Evolutionary conservation across 2,329 filamentous ascomycete genomes (phyloP).

Genomic region (Daldinia sp.): DNA sequence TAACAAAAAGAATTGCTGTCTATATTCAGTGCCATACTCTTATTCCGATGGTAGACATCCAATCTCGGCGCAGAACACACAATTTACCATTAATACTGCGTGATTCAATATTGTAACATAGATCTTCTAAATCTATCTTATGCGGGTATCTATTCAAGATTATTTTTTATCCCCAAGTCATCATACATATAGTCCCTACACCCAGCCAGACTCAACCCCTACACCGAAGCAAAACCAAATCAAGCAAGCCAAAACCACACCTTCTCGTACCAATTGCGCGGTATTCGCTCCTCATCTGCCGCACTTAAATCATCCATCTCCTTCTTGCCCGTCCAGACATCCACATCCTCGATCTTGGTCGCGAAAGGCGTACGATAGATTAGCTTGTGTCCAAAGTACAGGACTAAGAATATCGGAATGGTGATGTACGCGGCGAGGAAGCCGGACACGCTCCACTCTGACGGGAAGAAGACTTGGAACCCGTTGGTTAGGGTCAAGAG

Average conservation of each 20-base stretch:
- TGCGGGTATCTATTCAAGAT: background rate
- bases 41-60: background rate
- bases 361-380: conserved; percentile 54
- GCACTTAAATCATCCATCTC: conserved; percentile 68
- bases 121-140: background rate
- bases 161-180: background rate
- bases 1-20: too few species aligned
- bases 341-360: conserved; percentile 58
- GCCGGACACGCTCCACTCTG: conserved; percentile 66
- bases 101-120: background rate
- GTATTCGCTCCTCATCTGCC: conserved; percentile 55
- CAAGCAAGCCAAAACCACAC: conserved; percentile 66
- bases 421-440: conserved; percentile 74
- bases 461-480: conserved; percentile 76
- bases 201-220: background rate
- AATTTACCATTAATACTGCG: background rate
- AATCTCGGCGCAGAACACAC: background rate
- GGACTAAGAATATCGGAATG: conserved; percentile 65
- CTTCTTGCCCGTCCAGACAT: conserved; percentile 65
- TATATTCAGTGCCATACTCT: too few species aligned
- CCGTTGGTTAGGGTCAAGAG: conserved; percentile 77
- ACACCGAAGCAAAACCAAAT: background rate
- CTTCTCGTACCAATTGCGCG: conserved; percentile 61
- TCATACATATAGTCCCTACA: background rate
- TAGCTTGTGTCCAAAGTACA: conserved; percentile 70